A percentile compares a stretch with the other conserved stretches of the same genome.
Evolutionary conservation across 2,329 filamentous ascomycete species (phyloP).

Genomic region (Graphilbum ipis-grandicollis): DNA sequence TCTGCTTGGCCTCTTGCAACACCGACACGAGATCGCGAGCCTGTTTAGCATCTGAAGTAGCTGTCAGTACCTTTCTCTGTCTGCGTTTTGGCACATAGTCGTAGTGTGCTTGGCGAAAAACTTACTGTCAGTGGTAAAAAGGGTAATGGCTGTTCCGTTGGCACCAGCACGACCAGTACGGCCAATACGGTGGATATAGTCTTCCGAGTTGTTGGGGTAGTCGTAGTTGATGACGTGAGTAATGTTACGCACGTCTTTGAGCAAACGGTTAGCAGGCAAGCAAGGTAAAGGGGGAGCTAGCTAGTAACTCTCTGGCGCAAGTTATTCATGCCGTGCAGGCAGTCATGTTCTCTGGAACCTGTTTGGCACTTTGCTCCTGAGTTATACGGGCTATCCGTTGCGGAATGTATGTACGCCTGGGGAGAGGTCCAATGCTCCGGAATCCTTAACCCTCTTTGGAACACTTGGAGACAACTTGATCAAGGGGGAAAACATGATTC

Average conservation of each 20-base stretch:
- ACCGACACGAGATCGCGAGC: conserved; percentile 91
- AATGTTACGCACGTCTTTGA: conserved; percentile 99
- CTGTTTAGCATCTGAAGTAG: conserved; percentile 65
- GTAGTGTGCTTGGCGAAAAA: conserved; percentile 13
- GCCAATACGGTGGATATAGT: conserved; percentile 94
- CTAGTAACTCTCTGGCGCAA: conserved; percentile 45
- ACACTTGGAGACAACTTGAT: conserved; percentile 53
- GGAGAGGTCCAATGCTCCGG: conserved; percentile 32
- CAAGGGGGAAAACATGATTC: conserved; percentile 30
- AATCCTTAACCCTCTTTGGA: conserved; percentile 29
- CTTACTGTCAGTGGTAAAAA: conserved; percentile 99
- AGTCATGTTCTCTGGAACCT: conserved; percentile 31
- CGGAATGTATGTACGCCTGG: conserved; percentile 33
- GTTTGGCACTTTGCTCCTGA: conserved; percentile 33
- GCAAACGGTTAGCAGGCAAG: conserved; percentile 57
- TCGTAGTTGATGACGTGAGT: conserved; percentile 99
- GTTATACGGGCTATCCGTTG: conserved; percentile 44
- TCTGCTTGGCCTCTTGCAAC: conserved; percentile 91
- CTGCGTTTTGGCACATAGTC: too few relatives aligned
- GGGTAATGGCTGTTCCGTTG: conserved; percentile 88
- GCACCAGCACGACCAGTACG: conserved; percentile 91
- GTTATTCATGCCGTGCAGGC: conserved; percentile 24
- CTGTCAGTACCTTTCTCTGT: background rate
- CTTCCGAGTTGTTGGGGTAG: conserved; percentile 97
- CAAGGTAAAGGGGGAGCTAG: conserved; percentile 20